Evolutionary conservation across 108 stramenopile species (phyloP), one percentile per base, ranked within the genome.

Genomic region (Pseudonitzschia pungens): DNA sequence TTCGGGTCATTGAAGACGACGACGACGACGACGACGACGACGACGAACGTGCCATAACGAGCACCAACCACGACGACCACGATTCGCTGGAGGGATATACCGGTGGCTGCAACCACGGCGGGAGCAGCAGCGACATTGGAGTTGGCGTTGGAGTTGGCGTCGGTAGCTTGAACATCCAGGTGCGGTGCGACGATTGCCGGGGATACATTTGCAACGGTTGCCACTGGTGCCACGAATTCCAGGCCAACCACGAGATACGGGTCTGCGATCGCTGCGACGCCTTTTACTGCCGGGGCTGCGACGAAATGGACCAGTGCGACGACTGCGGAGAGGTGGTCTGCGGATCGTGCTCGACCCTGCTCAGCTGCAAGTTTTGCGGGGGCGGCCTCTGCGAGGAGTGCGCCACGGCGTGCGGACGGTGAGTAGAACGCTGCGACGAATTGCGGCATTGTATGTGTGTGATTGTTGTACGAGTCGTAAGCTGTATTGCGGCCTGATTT

Each of bases 241-340:
- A 96, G 77, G 95, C 95, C 4, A 96, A 96, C 68, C 95, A 96
- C 71, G 91, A 92, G 75, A 92, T 96, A 65, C 72, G 92, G 68
- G 95, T 96, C 32, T 96, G 95, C 55, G 95, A 96, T 88, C 86
- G 92, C 70, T 96, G 95, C 70, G 92, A 96, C 78, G 89, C 92
- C 16, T 96, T 96, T 80, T 92, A 91, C 62, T 96, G 95, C 70
- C 79, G 88, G 66, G 66, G 71, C 21, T 96, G 95, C 71, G 95
- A 96, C 72, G 95, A 92, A 81, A 93, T 96, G 92, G 92, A 96
- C 79, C 95, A 94, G 71, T 96, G 95, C 82, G 92, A 96, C 68
- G 92, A 96, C 79, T 96, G 95, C 68, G 86, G 89, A 41, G 92
- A 96, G 81, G 95, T 96, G 29, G 92, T 96, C 45, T 96, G 95